Evolutionary conservation across 768 basidiomycete genomes (phyloP), one percentile per base, ranked within the genome.

Genomic region (Boletus sp.): DNA sequence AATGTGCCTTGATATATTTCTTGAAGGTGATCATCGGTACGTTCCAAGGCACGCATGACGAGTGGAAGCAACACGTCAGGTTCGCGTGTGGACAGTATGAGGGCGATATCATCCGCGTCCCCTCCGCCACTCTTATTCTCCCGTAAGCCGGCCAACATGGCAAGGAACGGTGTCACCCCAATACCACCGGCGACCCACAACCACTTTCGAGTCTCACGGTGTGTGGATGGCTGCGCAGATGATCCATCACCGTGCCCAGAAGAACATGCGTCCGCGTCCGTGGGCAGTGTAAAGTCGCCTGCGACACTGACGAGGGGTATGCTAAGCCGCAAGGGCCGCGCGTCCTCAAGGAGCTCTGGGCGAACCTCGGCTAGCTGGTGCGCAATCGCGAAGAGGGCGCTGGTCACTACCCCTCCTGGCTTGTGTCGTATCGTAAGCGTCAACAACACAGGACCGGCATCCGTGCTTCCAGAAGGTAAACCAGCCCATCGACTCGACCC

Each of bases 121-220:
- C n/a, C 9, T 3, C n/a, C 42, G 4, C 33, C 3, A 8, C 29
- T 11, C 17, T 40, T 47, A 20, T 35, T 42, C 39, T 52, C 51
- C 29, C 47, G 39, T 50, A 64, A 30, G 52, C 65, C 30, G 51
- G 52, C 48, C 4, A 86, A 70, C 83, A 86, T 83, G 33, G 78
- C 79, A 32, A 88, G 66, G 70, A 85, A 88, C 0, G 85, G 85
- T 15, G 86, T 87, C 46, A 87, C 56, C 3, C 86, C 86, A 52
- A 87, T 86, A 1, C 86, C 85, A 20, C 84, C 84, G 0, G 84
- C 84, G 15, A 82, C 57, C 83, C 82, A 86, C 41, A 85, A 63
- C 51, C 82, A 67, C 46, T 72, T 73, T 24, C 41, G 52, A 29
- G 46, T 52, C 17, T 41, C 46, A 5, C 24, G 0, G 12, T 0